Evolutionary conservation across 78 protist species (phyloP).

Genomic region (Creolimax fragrantissima): DNA sequence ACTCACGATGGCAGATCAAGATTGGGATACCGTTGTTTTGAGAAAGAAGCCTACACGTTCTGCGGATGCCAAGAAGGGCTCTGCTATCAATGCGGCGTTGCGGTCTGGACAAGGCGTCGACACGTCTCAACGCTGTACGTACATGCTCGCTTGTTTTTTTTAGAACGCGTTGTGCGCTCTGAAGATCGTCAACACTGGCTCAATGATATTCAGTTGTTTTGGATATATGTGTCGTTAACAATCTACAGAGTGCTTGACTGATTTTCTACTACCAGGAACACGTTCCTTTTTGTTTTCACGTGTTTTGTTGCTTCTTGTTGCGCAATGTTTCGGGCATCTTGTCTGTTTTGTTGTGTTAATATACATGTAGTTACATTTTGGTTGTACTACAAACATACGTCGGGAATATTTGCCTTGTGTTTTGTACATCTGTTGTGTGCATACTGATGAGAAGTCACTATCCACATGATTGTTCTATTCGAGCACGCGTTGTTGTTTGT

Average conservation of each 20-base stretch:
- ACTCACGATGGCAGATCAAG: no score
- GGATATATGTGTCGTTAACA: neutral
- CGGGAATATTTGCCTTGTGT: no score
- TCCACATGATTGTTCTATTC: neutral
- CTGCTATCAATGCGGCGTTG: neutral
- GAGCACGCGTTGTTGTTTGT: neutral
- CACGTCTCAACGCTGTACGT: slow-evolving; percentile 20
- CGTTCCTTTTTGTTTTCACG: neutral
- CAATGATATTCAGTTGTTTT: neutral
- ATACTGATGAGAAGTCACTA: no score
- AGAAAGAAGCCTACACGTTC: slow-evolving; percentile 25
- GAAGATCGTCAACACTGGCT: neutral
- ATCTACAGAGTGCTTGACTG: neutral
- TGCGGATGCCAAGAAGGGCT: neutral
- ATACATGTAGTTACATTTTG: no score
- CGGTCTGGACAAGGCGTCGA: slow-evolving; percentile 22
- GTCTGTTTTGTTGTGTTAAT: no score
- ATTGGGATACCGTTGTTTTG: slow-evolving; percentile 12
- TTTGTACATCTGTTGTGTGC: no score
- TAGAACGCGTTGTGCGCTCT: neutral
- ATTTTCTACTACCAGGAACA: neutral
- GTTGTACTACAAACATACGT: no score
- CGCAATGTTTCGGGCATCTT: no score
- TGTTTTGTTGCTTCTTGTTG: neutral
- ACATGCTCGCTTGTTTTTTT: no score